Base-by-base conservation (phyloP, 2,329 filamentous ascomycete species). In the Aplosporella prunicola region DNA sequence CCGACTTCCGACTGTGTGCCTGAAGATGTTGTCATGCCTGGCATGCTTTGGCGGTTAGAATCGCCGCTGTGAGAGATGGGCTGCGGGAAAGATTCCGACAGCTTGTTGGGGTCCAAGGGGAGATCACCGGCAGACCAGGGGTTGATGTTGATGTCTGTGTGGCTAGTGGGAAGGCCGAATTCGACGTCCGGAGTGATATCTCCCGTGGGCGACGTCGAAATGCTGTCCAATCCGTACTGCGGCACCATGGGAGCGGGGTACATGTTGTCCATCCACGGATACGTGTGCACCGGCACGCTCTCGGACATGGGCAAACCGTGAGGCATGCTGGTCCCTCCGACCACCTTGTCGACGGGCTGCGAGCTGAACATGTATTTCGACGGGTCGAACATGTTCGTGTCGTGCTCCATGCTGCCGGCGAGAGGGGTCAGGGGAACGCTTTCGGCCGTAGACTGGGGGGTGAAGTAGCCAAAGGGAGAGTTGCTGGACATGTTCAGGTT, bases 21-120 rank as follows among this genome's bases (percentile, higher is more conserved):
- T 15, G 60, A 62, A 14, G 60, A 61, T 16, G 51, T 53, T n/a
- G 59, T 60, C 5, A 63, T 53, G 18, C 57, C 58, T 18, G 59
- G 59, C 10, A 51, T 53, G 42, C 59, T 61, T 29, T 56, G 53
- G 33, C 55, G 35, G 23, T 43, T 60, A 0, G 60, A 62, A 41
- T 63, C 60, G 16, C 60, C 60, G 36, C 58, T 62, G 30, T 61
- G 56, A 8, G 60, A 63, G 10, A 58, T 53, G 3, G 58, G 58
- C 43, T 62, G 57, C 2, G 52, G 41, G 38, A 58, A 45, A 26
- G 45, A 52, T 32, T 60, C 51, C 24, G 43, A 51, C 24, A 61
- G 48, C 44, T 59, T 59, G 42, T 45, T 57, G n/a, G 58, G 53
- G 32, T 58, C 53, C 10, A 63, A 45, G 5, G 60, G 60, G 20